Percentiles rank a stretch among this genome's conserved stretches.
Conservation (phyloP, 202 grass and related monocot species). For the Panicum virgatum region DNA sequence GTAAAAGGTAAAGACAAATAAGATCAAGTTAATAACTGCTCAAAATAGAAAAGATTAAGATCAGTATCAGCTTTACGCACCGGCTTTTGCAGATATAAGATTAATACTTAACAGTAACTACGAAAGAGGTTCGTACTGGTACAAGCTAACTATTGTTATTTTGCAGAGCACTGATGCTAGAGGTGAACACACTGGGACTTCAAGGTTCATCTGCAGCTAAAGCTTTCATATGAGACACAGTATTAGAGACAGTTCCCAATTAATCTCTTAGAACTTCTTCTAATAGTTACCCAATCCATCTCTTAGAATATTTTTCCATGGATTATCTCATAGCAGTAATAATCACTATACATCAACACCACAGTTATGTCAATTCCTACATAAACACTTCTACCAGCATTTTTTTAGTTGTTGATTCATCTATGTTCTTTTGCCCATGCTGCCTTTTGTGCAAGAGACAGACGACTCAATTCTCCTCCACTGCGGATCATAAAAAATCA, state of each 20-base stretch:
- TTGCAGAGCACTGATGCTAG: too few species aligned
- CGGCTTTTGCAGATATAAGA: not conserved
- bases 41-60: not conserved
- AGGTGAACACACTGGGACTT: too few species aligned
- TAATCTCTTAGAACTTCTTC: too few species aligned
- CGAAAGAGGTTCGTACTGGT: not conserved
- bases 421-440: not conserved
- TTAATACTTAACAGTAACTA: not conserved
- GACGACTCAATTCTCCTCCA: not conserved
- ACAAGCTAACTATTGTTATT: not conserved
- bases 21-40: not conserved
- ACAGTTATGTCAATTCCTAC: not conserved
- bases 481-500: not conserved
- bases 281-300: too few species aligned
- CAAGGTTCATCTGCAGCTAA: too few species aligned
- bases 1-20: constrained; percentile 12
- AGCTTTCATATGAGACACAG: not conserved
- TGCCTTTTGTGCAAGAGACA: not conserved
- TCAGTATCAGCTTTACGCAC: not conserved
- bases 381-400: too few species aligned
- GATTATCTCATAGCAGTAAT: too few species aligned
- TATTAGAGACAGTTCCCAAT: not conserved
- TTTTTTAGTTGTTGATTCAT: not conserved
- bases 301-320: too few species aligned
- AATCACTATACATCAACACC: not conserved